A percentile compares a stretch with the other conserved stretches of the same genome.
Conservation (phyloP, 345 rosid species). For the Pistacia integerrima region DNA sequence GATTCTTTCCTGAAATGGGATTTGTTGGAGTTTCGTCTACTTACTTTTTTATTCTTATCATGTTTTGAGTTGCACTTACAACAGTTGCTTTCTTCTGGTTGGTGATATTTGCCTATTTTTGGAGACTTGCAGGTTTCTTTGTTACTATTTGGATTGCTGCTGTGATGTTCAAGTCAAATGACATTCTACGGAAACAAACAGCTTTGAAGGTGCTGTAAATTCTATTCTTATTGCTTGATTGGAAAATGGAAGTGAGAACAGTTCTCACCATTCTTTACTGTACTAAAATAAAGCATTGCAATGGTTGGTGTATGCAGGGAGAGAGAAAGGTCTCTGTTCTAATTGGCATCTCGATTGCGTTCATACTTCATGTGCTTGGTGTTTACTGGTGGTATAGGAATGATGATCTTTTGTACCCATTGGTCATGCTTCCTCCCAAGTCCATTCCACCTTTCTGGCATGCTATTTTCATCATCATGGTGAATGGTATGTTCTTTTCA, state of each 20-base stretch:
- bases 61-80: neutral
- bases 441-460: slow-evolving; percentile 99
- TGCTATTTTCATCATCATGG: slow-evolving; percentile 85
- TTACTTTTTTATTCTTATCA: neutral
- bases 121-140: slow-evolving; percentile 77
- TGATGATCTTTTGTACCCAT: slow-evolving; percentile 86
- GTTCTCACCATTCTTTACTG: neutral
- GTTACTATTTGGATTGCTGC: slow-evolving; percentile 97
- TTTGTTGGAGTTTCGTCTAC: neutral
- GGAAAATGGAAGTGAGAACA: neutral
- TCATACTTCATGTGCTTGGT: slow-evolving; percentile 68
- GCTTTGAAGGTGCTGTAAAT: slow-evolving; percentile 73
- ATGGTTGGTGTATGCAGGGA: slow-evolving; percentile 65
- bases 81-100: neutral
- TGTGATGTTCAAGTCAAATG: slow-evolving; percentile 98
- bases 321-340: slow-evolving; percentile 88
- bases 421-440: slow-evolving; percentile 96
- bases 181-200: slow-evolving; percentile 89
- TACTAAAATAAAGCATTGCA: slow-evolving; percentile 16
- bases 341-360: slow-evolving; percentile 69
- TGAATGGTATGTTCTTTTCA: slow-evolving; percentile 71
- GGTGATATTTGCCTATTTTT: slow-evolving; percentile 29
- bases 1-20: neutral
- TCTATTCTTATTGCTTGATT: neutral
- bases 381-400: slow-evolving; percentile 97